Conservation (phyloP, 495 filamentous ascomycete species). For the Lepraria neglecta region DNA sequence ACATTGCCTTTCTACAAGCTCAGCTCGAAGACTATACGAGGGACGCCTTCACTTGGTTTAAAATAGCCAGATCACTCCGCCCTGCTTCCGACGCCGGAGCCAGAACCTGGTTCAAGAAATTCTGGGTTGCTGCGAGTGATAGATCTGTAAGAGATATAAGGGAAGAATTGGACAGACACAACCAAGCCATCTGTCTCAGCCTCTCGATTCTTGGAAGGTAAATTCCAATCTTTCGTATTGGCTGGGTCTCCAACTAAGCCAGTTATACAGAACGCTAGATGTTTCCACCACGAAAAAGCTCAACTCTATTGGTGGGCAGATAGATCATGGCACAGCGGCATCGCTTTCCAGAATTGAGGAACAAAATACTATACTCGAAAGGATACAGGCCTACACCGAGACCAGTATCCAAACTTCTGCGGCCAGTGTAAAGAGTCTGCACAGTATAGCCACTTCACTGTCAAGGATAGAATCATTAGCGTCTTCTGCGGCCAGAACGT, state of each 20-base stretch:
- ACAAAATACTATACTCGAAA: constrained; percentile 6
- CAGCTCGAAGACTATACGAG: constrained; percentile 15
- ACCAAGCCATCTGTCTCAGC: constrained; percentile 6
- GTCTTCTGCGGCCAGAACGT: constrained; percentile 1
- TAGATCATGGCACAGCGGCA: constrained; percentile 7
- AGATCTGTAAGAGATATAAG: constrained; percentile 9
- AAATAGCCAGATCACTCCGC: constrained; percentile 7
- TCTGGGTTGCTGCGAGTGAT: constrained; percentile 12
- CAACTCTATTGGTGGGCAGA: neutral
- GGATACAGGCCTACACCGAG: constrained; percentile 11
- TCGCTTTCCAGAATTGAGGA: constrained; percentile 11
- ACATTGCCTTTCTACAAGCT: neutral
- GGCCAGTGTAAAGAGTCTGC: constrained; percentile 13
- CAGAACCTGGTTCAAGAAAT: constrained; percentile 18
- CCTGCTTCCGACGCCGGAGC: neutral
- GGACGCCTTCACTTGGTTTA: constrained; percentile 12
- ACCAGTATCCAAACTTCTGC: constrained; percentile 8
- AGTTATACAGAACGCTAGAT: constrained; percentile 10
- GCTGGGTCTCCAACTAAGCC: neutral
- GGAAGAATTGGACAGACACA: constrained; percentile 13
- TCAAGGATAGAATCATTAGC: constrained; percentile 19
- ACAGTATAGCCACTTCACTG: constrained; percentile 17
- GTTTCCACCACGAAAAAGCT: constrained; percentile 1
- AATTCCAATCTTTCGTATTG: too few relatives aligned
- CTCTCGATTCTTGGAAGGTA: constrained; percentile 18